A percentile compares a stretch with the other conserved stretches of the same genome.
phyloP scores from a whole-genome alignment of 2,329 filamentous ascomycete species.

The Blastomyces silverae region DNA sequence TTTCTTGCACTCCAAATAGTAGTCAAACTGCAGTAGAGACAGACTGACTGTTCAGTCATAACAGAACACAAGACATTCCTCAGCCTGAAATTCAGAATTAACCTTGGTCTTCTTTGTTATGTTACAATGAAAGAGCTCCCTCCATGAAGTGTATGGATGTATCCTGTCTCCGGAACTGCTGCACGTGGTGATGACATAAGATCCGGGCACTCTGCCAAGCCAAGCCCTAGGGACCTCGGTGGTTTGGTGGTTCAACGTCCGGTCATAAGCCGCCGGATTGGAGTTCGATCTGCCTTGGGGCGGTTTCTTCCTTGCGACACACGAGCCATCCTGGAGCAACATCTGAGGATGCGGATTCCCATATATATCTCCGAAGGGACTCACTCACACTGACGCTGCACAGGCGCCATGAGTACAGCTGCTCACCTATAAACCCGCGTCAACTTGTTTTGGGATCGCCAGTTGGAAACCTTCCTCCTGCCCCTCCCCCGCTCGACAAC shows the following conservation, averaged over 20 bases:
- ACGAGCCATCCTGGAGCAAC: neutral
- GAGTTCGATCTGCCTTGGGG: neutral
- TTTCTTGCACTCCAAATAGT: neutral
- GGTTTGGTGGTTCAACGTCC: neutral
- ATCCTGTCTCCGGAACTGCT: neutral
- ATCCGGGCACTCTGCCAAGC: neutral
- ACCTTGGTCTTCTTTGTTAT: too few relatives aligned
- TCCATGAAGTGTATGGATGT: too few relatives aligned
- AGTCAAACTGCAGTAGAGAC: neutral
- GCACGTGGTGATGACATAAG: slow-evolving; percentile 7
- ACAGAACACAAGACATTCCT: too few relatives aligned
- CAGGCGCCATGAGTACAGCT: slow-evolving; percentile 5
- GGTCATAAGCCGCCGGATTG: neutral
- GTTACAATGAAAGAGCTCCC: too few relatives aligned
- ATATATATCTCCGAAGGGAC: neutral
- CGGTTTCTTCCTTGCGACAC: neutral
- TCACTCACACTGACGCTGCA: neutral
- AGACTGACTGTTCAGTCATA: too few relatives aligned
- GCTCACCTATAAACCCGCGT: neutral
- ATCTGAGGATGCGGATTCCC: neutral
- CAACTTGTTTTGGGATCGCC: slow-evolving; percentile 5
- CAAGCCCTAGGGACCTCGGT: slow-evolving; percentile 7
- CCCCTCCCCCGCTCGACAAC: slow-evolving; percentile 23
- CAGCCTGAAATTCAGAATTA: too few relatives aligned
- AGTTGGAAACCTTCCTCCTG: neutral